Percentiles rank a stretch among this genome's conserved stretches.
Evolutionary conservation across 163 green algal species (phyloP).

Genomic region (Trebouxiophyceae sp.): DNA sequence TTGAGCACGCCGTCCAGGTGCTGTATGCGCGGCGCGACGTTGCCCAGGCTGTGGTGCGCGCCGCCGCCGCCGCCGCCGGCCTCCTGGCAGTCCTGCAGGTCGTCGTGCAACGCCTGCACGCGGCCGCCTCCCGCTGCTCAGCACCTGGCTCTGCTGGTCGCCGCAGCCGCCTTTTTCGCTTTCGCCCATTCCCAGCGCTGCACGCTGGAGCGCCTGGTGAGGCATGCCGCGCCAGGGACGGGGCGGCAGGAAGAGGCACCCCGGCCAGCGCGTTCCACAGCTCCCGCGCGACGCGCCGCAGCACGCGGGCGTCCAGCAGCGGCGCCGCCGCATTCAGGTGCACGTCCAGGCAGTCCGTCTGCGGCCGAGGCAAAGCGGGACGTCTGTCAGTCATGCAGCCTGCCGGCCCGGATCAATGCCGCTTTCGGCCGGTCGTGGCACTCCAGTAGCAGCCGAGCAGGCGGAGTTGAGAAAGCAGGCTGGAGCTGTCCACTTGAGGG

Average conservation of each 20-base stretch:
- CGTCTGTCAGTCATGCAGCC: too few relatives aligned
- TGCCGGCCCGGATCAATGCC: too few relatives aligned
- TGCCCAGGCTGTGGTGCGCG: constrained; percentile 10
- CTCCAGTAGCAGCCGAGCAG: too few relatives aligned
- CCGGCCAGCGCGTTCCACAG: constrained; percentile 17
- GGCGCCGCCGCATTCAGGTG: neutral
- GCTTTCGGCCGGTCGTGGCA: too few relatives aligned
- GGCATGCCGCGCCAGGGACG: too few relatives aligned
- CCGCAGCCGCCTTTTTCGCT: too few relatives aligned
- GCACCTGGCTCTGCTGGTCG: neutral
- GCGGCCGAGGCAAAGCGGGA: too few relatives aligned
- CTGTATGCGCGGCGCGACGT: constrained; percentile 16
- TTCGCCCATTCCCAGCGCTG: too few relatives aligned
- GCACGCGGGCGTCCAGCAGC: constrained; percentile 11
- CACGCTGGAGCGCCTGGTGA: too few relatives aligned
- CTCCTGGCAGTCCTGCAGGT: constrained; percentile 1
- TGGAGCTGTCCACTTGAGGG: too few relatives aligned
- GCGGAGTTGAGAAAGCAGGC: too few relatives aligned
- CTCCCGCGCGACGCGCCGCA: constrained; percentile 6
- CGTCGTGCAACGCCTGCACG: constrained; percentile 9
- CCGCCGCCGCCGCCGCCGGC: constrained; percentile 1
- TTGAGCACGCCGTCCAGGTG: constrained; percentile 16
- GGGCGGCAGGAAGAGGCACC: too few relatives aligned
- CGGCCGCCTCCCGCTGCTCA: neutral
- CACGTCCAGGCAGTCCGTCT: neutral